Conservation (phyloP, 306 rosid genomes). For the Ceratonia siliqua region DNA sequence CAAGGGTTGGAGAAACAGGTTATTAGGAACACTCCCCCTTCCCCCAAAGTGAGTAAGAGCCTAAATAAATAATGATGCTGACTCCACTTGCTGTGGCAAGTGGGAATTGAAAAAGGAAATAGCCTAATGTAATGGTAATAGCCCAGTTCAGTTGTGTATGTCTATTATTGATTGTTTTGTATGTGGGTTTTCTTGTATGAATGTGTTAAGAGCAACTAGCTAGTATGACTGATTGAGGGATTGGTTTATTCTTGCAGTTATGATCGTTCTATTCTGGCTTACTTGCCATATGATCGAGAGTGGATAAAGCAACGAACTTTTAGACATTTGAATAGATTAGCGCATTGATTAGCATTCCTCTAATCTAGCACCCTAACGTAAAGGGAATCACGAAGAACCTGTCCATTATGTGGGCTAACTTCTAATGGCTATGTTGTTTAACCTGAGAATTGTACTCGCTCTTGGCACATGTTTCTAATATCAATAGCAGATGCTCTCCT, state of each 20-base stretch:
- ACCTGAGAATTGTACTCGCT: slow-evolving; percentile 35
- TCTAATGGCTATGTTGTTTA: slow-evolving; percentile 30
- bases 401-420: slow-evolving; percentile 34
- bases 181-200: background rate
- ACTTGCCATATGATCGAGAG: slow-evolving; percentile 76
- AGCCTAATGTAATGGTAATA: background rate
- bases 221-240: slow-evolving; percentile 7
- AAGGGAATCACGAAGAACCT: slow-evolving; percentile 40
- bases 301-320: slow-evolving; percentile 86
- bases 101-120: background rate
- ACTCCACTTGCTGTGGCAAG: background rate
- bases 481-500: background rate
- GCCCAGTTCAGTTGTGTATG: slow-evolving; percentile 9
- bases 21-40: background rate
- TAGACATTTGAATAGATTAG: slow-evolving; percentile 79
- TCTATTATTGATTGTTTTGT: background rate
- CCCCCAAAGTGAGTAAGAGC: slow-evolving; percentile 1
- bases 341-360: slow-evolving; percentile 51
- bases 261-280: slow-evolving; percentile 76
- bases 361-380: slow-evolving; percentile 31
- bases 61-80: background rate
- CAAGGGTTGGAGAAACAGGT: background rate
- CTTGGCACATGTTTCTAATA: slow-evolving; percentile 25
- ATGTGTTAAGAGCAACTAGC: no score
- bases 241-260: slow-evolving; percentile 54